A percentile compares a stretch with the other conserved stretches of the same genome.
phyloP scores from a whole-genome alignment of 2,329 filamentous ascomycete genomes.

The Dactylellina cionopaga region DNA sequence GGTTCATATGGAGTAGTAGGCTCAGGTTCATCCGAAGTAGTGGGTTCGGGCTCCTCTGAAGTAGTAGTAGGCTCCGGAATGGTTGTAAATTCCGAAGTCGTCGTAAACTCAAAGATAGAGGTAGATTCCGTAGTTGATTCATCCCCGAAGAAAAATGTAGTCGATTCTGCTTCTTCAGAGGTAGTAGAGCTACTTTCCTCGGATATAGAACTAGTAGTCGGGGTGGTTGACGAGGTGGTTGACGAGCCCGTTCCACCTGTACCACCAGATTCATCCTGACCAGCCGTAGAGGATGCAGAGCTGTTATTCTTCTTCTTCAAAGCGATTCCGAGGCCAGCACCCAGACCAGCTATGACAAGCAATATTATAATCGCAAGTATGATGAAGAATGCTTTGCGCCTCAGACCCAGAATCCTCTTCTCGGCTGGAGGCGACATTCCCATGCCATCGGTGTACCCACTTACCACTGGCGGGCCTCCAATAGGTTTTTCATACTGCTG shows the following conservation, averaged over 20 bases:
- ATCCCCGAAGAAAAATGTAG: not conserved
- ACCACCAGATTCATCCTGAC: not conserved
- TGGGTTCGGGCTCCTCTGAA: not conserved
- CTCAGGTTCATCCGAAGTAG: not conserved
- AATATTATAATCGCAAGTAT: conserved; percentile 11
- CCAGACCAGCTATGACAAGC: conserved; percentile 22
- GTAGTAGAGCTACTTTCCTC: not conserved
- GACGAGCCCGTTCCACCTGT: not conserved
- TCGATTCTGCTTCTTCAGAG: not conserved
- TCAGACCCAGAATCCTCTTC: conserved; percentile 30
- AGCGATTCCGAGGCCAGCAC: conserved; percentile 28
- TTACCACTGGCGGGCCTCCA: conserved; percentile 4
- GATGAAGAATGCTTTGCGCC: conserved; percentile 29
- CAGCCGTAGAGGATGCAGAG: not conserved
- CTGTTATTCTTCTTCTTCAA: conserved; percentile 16
- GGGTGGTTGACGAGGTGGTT: not conserved
- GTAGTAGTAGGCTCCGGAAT: not conserved
- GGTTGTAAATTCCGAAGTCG: not conserved
- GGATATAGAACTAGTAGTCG: conserved; percentile 5
- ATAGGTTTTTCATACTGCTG: conserved; percentile 8
- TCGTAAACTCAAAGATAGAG: not conserved
- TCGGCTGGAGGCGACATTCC: conserved; percentile 3
- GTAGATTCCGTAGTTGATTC: not conserved
- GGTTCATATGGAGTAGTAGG: not conserved
- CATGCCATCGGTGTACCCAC: not conserved